phyloP scores from a whole-genome alignment of 2,329 filamentous ascomycete species.

The Phaeosphaeria sp. region DNA sequence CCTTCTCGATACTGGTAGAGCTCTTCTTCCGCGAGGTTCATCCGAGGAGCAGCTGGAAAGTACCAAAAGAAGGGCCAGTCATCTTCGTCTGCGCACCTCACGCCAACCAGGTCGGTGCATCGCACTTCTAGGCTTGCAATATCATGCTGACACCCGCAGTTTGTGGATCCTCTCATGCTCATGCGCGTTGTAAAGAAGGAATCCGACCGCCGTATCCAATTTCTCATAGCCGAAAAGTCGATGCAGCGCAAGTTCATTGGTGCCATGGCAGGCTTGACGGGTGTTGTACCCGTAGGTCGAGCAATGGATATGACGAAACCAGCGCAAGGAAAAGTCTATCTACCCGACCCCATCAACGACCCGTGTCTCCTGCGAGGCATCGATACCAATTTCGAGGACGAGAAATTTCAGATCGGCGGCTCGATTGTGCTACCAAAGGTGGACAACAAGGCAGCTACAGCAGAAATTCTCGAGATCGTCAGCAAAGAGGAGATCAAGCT shows the following conservation, averaged over 20 bases:
- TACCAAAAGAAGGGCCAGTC: conserved; percentile 85
- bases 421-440: conserved; percentile 86
- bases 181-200: conserved; percentile 90
- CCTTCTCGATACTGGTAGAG: conserved; percentile 83
- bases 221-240: conserved; percentile 94
- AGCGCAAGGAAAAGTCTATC: conserved; percentile 80
- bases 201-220: conserved; percentile 85
- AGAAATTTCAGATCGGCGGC: conserved; percentile 64
- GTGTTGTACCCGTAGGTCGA: conserved; percentile 90
- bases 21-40: conserved; percentile 99
- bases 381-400: conserved; percentile 80
- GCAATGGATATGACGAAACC: conserved; percentile 88
- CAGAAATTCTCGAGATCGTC: conserved; percentile 82
- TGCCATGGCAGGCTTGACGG: conserved; percentile 81
- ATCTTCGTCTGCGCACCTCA: conserved; percentile 97
- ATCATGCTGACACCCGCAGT: conserved; percentile 59
- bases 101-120: conserved; percentile 67
- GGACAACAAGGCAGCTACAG: conserved; percentile 80
- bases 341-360: conserved; percentile 86
- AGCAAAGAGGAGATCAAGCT: conserved; percentile 81
- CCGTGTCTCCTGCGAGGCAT: conserved; percentile 81
- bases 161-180: conserved; percentile 92
- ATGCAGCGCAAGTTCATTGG: conserved; percentile 91
- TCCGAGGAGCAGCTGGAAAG: conserved; percentile 92
- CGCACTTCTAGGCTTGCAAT: not conserved